Conservation (phyloP, 352 stramenopile species). For the Globisporangium paroecandrum region DNA sequence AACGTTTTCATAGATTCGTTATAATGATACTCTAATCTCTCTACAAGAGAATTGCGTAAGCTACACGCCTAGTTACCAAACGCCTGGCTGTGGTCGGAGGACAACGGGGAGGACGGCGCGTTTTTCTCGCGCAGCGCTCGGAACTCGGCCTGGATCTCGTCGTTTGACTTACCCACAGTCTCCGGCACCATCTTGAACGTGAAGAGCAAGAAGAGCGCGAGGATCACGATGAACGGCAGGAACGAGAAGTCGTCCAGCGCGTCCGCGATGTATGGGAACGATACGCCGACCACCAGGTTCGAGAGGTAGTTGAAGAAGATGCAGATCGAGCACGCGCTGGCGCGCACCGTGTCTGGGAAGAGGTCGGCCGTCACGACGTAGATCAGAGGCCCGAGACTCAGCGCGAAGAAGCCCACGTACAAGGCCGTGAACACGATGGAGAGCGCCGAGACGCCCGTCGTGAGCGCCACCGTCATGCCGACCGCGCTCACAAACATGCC, state of each 20-base stretch:
- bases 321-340: conserved; percentile 38
- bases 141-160: conserved; percentile 58
- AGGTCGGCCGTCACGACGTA: conserved; percentile 49
- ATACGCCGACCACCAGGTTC: conserved; percentile 53
- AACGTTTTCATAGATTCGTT: neutral
- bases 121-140: conserved; percentile 21
- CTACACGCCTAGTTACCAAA: neutral
- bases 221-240: conserved; percentile 42
- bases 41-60: neutral
- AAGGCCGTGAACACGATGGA: conserved; percentile 47
- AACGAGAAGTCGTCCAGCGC: conserved; percentile 41
- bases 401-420: conserved; percentile 46
- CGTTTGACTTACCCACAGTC: conserved; percentile 49
- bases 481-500: conserved; percentile 49
- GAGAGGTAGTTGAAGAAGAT: conserved; percentile 48
- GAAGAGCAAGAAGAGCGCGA: conserved; percentile 28
- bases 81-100: neutral
- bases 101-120: neutral
- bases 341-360: conserved; percentile 52
- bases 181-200: conserved; percentile 47
- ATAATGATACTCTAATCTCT: neutral
- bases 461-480: conserved; percentile 38
- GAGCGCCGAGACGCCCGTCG: conserved; percentile 22
- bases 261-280: conserved; percentile 51
- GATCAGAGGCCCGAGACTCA: conserved; percentile 48